Evolutionary conservation across 192 early-diverging fungal species (phyloP), one percentile per base, ranked within the genome.

Genomic region (Gigaspora rosea): DNA sequence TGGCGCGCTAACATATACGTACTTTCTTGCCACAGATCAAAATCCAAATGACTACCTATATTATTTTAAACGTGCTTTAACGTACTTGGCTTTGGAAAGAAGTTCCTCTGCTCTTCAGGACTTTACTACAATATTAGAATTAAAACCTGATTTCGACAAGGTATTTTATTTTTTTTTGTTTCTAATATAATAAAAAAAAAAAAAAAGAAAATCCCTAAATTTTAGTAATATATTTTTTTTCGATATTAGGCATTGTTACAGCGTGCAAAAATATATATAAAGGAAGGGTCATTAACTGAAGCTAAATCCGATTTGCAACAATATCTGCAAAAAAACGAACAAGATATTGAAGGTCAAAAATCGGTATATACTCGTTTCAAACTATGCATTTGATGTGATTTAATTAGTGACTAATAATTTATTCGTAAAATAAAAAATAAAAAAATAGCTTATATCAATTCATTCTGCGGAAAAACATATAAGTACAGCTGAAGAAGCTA

Each of bases 31-130:
- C 48, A 35, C 87, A 85, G 93, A 83, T 46, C 79, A 81, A 50
- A 95, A 99, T 73, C 92, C 94, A 11, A 82, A 86, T 59, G 92
- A 95, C 86, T 94, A 96, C 73, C 78, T 95, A 11, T 91, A 91
- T n/a, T 94, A 93, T 84, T 97, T 92, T 80, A 91, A 93, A 80
- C 88, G 96, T 61, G 97, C 96, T 0, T 90, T 93, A 15, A 91
- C 92, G 9, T 91, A 95, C 59, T 81, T 98, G 54, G 88, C 88
- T 22, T 74, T 96, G 35, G 94, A 92, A 63, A 88, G 90, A 51
- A 88, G 87, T 66, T 73, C 81, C 8, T 86, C 90, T 52, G 97
- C 97, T 5, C 73, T 95, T 1, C 83, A 86, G 16, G 97, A 99
- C 82, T 95, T 98, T 81, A 81, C 88, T 46, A 89, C 86, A 35